phyloP scores from a whole-genome alignment of 768 basidiomycete genomes.

The Podaxis sp. region DNA sequence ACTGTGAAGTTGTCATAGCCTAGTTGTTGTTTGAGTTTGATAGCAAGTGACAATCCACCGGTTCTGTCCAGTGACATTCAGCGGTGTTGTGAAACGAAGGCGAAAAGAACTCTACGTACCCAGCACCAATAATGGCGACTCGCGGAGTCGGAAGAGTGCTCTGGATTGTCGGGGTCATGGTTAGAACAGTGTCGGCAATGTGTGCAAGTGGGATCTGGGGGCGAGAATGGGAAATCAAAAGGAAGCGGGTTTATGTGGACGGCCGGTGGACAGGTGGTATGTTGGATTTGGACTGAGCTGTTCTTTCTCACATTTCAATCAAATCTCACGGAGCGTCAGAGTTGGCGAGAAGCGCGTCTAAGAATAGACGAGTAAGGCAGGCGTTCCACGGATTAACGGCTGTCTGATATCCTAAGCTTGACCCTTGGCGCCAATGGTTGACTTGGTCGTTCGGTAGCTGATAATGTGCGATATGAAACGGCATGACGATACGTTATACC shows the following conservation, averaged over 20 bases:
- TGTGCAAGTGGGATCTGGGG: not conserved
- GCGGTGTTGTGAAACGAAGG: not conserved
- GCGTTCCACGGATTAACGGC: too few relatives aligned
- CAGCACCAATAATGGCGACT: constrained; percentile 35
- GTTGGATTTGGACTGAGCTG: too few relatives aligned
- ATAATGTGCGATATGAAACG: too few relatives aligned
- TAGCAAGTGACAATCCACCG: constrained; percentile 43
- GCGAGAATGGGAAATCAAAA: not conserved
- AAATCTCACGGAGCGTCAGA: not conserved
- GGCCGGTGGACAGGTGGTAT: not conserved
- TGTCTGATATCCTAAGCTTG: too few relatives aligned
- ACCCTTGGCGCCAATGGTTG: too few relatives aligned
- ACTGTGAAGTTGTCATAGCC: constrained; percentile 42
- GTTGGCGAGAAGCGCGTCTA: not conserved
- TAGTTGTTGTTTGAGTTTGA: constrained; percentile 38
- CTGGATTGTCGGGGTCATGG: not conserved
- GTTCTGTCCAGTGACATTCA: constrained; percentile 25
- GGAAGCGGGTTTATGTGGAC: too few relatives aligned
- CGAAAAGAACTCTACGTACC: constrained; percentile 20
- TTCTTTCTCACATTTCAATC: not conserved
- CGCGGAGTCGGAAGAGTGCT: constrained; percentile 15
- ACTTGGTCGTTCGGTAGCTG: too few relatives aligned
- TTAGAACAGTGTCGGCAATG: not conserved
- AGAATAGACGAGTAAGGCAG: too few relatives aligned
- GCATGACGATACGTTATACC: too few relatives aligned